phyloP scores from a whole-genome alignment of 192 early-diverging fungal genomes.

The Cladochytrium replicatum region DNA sequence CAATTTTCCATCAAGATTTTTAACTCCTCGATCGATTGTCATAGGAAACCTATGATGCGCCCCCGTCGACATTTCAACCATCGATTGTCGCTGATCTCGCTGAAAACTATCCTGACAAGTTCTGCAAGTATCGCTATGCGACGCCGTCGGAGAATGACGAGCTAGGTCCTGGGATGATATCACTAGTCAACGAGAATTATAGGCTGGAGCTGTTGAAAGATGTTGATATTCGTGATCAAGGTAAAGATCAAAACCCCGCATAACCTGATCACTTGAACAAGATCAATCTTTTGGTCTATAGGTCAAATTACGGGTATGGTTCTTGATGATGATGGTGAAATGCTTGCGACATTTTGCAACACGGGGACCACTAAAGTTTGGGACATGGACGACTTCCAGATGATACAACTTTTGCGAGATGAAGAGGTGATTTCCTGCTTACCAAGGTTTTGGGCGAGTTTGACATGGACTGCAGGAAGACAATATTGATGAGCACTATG shows the following conservation, averaged over 20 bases:
- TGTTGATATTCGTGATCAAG: constrained; percentile 66
- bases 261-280: neutral
- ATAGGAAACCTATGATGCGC: no score
- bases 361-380: constrained; percentile 66
- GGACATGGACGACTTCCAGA: constrained; percentile 65
- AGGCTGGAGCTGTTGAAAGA: constrained; percentile 51
- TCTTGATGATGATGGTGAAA: constrained; percentile 70
- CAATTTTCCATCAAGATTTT: no score
- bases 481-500: constrained; percentile 88
- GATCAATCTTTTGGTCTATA: constrained; percentile 4
- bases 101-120: constrained; percentile 31
- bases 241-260: constrained; percentile 9
- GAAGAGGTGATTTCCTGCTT: constrained; percentile 12
- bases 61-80: no score
- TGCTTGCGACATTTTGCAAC: constrained; percentile 82
- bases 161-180: no score
- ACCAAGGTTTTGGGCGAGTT: neutral
- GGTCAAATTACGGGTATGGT: constrained; percentile 73
- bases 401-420: constrained; percentile 66
- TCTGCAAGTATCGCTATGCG: constrained; percentile 41
- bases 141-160: constrained; percentile 21
- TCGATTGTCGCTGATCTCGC: no score
- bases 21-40: no score
- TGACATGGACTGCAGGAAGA: constrained; percentile 14
- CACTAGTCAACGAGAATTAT: constrained; percentile 57